Evolutionary conservation across 2,329 filamentous ascomycete species (phyloP).

Genomic region (Tolypocladium inflatum): DNA sequence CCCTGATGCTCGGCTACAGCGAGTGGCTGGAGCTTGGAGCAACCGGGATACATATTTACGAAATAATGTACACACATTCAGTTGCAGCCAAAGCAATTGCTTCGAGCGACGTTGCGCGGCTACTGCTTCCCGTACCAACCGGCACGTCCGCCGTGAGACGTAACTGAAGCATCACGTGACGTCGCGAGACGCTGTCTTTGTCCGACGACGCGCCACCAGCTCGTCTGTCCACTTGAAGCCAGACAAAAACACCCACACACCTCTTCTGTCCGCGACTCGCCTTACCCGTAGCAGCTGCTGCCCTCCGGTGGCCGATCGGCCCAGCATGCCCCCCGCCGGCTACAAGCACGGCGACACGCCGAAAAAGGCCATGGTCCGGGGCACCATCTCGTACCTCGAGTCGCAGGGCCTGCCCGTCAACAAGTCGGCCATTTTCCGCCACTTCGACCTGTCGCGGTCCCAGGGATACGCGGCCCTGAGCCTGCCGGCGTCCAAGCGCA

Average conservation of each 20-base stretch:
- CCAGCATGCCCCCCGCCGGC: constrained; percentile 8
- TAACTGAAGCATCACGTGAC: neutral
- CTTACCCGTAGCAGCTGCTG: constrained; percentile 1
- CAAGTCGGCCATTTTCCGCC: constrained; percentile 29
- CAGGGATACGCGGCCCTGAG: constrained; percentile 28
- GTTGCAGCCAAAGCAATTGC: neutral
- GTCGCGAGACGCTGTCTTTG: too few species aligned
- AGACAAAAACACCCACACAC: constrained; percentile 25
- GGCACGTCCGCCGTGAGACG: neutral
- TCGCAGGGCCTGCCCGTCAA: constrained; percentile 27
- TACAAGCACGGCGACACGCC: constrained; percentile 27
- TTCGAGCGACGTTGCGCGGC: neutral
- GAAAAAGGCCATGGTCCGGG: constrained; percentile 28
- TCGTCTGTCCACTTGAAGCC: neutral
- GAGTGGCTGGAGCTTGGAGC: neutral
- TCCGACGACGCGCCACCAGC: neutral
- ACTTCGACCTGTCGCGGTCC: constrained; percentile 27
- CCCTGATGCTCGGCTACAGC: neutral
- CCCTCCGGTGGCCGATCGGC: neutral
- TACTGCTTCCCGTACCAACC: neutral
- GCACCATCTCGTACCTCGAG: constrained; percentile 29
- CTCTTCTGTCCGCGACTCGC: constrained; percentile 9
- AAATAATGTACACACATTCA: constrained; percentile 1
- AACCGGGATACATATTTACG: neutral
- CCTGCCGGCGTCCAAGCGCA: constrained; percentile 20